These are phyloP conservation scores for Gracilaria gracilis DNA, from an alignment of 23 red algal genomes.

Conservation along the genomic window DNA sequence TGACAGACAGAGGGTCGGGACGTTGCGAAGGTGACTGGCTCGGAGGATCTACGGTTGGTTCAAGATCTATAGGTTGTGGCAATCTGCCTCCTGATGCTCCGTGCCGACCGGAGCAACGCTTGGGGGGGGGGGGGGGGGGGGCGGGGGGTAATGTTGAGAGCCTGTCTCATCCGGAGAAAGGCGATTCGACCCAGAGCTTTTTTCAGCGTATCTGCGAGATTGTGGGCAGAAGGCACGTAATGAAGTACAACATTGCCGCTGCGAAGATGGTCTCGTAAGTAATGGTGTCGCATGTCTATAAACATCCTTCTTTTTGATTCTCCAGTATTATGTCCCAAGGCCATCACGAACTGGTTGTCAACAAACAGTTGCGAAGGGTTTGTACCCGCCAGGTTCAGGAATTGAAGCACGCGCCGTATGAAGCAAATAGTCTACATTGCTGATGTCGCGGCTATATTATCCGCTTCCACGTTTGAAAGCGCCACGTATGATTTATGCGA, in stretches of 20 bases:
- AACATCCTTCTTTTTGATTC: neutral
- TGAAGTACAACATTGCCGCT: neutral
- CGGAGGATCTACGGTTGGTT: too few relatives aligned
- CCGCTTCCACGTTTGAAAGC: neutral
- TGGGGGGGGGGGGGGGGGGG: too few relatives aligned
- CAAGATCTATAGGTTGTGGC: too few relatives aligned
- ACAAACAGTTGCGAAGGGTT: neutral
- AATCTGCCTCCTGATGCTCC: too few relatives aligned
- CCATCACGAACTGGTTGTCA: neutral
- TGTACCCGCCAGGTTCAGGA: neutral
- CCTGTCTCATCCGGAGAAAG: neutral
- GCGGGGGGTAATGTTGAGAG: conserved; percentile 7
- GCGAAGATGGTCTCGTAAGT: conserved; percentile 1
- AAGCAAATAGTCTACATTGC: neutral
- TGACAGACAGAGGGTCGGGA: too few relatives aligned
- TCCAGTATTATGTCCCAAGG: neutral
- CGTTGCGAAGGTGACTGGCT: too few relatives aligned
- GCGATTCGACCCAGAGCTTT: neutral
- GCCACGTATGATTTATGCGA: neutral
- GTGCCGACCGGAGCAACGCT: too few relatives aligned
- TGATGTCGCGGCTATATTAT: neutral
- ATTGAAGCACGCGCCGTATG: neutral
- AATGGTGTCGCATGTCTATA: conserved; percentile 27
- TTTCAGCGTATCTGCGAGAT: neutral
- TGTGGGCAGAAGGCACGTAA: neutral